Evolutionary conservation across 257 asterid species (phyloP).

Genomic region (Catharanthus roseus): DNA sequence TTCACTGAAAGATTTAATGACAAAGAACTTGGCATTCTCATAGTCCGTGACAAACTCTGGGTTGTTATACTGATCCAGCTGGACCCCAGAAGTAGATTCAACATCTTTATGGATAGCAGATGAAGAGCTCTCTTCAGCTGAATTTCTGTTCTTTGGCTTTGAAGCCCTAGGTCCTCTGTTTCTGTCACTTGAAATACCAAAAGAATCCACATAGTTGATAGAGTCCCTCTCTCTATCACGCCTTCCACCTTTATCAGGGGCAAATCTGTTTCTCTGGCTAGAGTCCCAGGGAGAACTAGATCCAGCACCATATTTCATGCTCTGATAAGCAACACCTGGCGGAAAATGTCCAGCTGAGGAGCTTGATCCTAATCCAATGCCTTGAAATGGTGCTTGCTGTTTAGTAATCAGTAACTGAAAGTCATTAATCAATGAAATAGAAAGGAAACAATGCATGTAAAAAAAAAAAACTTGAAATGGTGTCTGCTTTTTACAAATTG

Average conservation of each 20-base stretch:
- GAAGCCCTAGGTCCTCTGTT: slow-evolving; percentile 97
- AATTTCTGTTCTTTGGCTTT: slow-evolving; percentile 58
- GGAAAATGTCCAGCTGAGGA: slow-evolving; percentile 58
- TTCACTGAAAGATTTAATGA: slow-evolving; percentile 95
- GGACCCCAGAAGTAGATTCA: slow-evolving; percentile 52
- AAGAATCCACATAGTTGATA: slow-evolving; percentile 42
- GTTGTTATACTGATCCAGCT: slow-evolving; percentile 51
- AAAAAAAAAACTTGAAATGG: background rate
- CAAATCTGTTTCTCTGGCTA: slow-evolving; percentile 39
- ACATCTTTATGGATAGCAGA: slow-evolving; percentile 43
- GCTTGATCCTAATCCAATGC: slow-evolving; percentile 58
- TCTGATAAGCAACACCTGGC: slow-evolving; percentile 54
- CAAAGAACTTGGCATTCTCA: slow-evolving; percentile 76
- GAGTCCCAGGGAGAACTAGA: slow-evolving; percentile 47
- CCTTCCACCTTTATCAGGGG: slow-evolving; percentile 62
- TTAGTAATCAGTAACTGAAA: slow-evolving; percentile 19
- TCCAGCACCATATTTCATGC: slow-evolving; percentile 40
- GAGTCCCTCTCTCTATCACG: slow-evolving; percentile 75
- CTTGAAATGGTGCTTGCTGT: slow-evolving; percentile 66
- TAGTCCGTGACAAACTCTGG: slow-evolving; percentile 66
- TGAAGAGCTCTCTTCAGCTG: slow-evolving; percentile 60
- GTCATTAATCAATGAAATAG: background rate
- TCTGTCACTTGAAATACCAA: slow-evolving; percentile 65
- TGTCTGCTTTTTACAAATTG: background rate
- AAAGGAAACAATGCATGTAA: background rate